phyloP scores from a whole-genome alignment of 495 filamentous ascomycete genomes.

The Friedmanniomyces endolithicus region DNA sequence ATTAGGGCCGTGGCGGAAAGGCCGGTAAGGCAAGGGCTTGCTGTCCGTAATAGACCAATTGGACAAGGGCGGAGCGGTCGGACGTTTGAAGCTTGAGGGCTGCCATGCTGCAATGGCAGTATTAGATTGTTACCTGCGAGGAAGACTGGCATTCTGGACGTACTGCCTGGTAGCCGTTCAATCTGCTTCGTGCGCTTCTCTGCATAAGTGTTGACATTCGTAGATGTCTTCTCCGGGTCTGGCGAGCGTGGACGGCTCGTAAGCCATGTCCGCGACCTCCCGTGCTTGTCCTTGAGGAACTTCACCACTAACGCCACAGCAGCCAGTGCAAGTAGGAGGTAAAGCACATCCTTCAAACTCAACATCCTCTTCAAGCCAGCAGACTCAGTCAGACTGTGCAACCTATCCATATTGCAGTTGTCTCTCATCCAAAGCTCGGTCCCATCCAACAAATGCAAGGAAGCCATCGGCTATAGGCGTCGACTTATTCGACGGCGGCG shows the following conservation, averaged over 20 bases:
- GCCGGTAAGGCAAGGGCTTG: constrained; percentile 71
- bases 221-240: constrained; percentile 30
- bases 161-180: constrained; percentile 27
- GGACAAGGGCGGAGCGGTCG: constrained; percentile 52
- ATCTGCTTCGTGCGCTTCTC: constrained; percentile 18
- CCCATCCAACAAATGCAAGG: constrained; percentile 11
- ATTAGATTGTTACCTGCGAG: too few species aligned
- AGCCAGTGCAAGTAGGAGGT: constrained; percentile 11
- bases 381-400: neutral
- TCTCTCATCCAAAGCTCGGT: constrained; percentile 19
- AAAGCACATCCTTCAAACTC: constrained; percentile 9
- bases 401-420: constrained; percentile 9
- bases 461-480: neutral
- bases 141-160: neutral
- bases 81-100: constrained; percentile 55
- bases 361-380: neutral
- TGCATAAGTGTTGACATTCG: constrained; percentile 5
- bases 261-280: neutral
- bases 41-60: constrained; percentile 60
- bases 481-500: too few species aligned
- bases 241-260: constrained; percentile 16
- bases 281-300: neutral
- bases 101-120: constrained; percentile 46
- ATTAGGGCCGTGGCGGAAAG: constrained; percentile 73
- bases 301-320: neutral